phyloP scores from a whole-genome alignment of 768 basidiomycete genomes.

The Rubroboletus satanas region DNA sequence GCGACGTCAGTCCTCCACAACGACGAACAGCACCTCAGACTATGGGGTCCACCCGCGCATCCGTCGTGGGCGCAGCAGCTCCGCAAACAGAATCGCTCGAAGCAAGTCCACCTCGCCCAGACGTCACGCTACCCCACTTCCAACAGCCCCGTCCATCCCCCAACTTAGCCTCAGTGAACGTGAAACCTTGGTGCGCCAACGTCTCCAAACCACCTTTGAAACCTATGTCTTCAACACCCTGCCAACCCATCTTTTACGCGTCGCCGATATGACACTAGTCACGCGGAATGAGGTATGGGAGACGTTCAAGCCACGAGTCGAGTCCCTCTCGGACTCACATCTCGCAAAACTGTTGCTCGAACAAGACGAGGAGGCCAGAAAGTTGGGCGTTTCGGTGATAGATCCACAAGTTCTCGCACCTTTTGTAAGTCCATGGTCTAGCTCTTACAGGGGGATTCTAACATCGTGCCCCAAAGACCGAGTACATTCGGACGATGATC shows the following conservation, averaged over 20 bases:
- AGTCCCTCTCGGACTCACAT: constrained; percentile 20
- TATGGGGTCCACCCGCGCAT: constrained; percentile 13
- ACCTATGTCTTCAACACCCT: constrained; percentile 24
- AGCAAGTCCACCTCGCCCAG: constrained; percentile 21
- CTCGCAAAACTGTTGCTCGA: constrained; percentile 23
- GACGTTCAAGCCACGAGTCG: constrained; percentile 16
- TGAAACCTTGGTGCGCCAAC: constrained; percentile 19
- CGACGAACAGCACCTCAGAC: constrained; percentile 18
- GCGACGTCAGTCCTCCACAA: constrained; percentile 17
- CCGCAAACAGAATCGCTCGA: constrained; percentile 10
- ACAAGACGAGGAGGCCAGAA: constrained; percentile 23
- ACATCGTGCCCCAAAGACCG: constrained; percentile 11
- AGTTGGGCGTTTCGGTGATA: constrained; percentile 16
- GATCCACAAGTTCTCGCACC: constrained; percentile 20
- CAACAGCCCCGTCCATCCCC: constrained; percentile 12
- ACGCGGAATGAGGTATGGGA: constrained; percentile 22
- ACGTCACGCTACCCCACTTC: constrained; percentile 14
- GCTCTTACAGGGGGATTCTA: not conserved
- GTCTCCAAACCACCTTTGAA: constrained; percentile 22
- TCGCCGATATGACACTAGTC: constrained; percentile 20
- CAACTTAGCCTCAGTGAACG: constrained; percentile 22
- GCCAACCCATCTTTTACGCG: constrained; percentile 22
- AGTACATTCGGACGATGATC: constrained; percentile 17
- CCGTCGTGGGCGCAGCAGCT: constrained; percentile 20
- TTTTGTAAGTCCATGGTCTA: constrained; percentile 13